A percentile compares a stretch with the other conserved stretches of the same genome.
phyloP scores from a whole-genome alignment of 2,329 filamentous ascomycete species.

The Penicillium sp. region DNA sequence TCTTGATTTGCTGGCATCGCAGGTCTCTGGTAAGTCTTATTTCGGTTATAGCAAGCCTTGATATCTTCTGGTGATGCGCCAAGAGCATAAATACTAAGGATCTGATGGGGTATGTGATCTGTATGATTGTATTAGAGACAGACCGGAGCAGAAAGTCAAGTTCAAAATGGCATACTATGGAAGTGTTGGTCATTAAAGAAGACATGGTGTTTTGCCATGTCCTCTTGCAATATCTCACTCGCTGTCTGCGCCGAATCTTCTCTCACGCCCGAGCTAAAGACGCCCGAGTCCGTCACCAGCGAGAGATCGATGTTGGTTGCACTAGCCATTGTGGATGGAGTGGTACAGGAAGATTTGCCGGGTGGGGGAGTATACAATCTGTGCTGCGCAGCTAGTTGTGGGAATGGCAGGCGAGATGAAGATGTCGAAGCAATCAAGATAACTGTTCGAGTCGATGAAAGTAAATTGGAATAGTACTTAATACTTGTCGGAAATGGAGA shows the following conservation, averaged over 20 bases:
- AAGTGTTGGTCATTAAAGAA: constrained; percentile 75
- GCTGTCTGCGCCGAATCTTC: constrained; percentile 61
- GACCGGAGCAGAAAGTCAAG: not conserved
- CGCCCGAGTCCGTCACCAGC: constrained; percentile 41
- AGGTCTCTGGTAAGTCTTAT: constrained; percentile 65
- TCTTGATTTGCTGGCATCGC: constrained; percentile 48
- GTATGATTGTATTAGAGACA: constrained; percentile 5
- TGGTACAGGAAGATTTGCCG: not conserved
- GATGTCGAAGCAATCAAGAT: not conserved
- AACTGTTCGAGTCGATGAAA: not conserved
- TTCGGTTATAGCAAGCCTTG: constrained; percentile 62
- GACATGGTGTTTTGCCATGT: constrained; percentile 71
- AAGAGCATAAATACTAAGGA: constrained; percentile 74
- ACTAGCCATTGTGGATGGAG: constrained; percentile 47
- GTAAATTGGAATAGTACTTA: not conserved
- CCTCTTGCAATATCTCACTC: constrained; percentile 70
- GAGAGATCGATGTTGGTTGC: constrained; percentile 49
- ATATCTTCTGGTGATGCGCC: constrained; percentile 63
- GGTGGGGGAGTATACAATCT: not conserved
- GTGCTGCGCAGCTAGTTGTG: constrained; percentile 1
- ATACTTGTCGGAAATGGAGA: not conserved
- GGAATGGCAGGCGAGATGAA: not conserved
- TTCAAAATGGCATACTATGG: constrained; percentile 53
- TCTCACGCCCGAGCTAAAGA: constrained; percentile 50
- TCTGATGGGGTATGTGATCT: constrained; percentile 76